Base-by-base conservation (phyloP, 2,329 filamentous ascomycete species). In the Exophiala bonariae region DNA sequence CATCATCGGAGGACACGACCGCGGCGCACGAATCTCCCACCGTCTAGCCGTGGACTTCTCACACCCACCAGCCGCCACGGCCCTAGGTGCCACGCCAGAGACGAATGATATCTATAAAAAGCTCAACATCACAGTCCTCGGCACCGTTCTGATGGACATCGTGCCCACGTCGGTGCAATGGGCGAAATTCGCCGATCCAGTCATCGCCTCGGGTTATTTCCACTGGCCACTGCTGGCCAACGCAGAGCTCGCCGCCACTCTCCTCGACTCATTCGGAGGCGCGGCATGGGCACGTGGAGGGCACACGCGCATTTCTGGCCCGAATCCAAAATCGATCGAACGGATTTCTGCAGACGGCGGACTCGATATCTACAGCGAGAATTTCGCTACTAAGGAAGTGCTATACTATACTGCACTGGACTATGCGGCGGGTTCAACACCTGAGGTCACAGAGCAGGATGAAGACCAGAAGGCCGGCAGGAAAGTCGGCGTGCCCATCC, bases 171-270 rank as follows among this genome's bases (percentile, higher is more conserved):
- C 66, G 16, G 62, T 65, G 3, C 73, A 77, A 61, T 79, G 73
- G 70, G 50, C 60, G 4, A 62, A 61, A 2, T 73, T 76, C 50
- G 45, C 63, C 5, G 56, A 69, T 41, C 66, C 73, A 7, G 52
- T 54, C 2, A 64, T 67, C 14, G 59, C 63, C n/a, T 57, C 58
- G 4, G 63, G 61, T 2, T 72, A 71, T 56, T 77, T 71, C 58
- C 75, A 79, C 62, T 79, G 76, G 76, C 66, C 75, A 3, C 67
- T 79, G 31, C 65, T 79, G 6, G 75, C 76, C 9, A 73, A 74
- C 26, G 63, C 66, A 4, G 65, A 71, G 4, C 45, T 71, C 0
- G 73, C 74, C 1, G 66, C 70, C 13, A 56, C 64, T 9, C 66
- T 77, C 59, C 70, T 79, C 41, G 56, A 61, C 38, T 64, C 66